Conservation (phyloP, 164 flowering plant genomes). For the Magnolia officinalis region DNA sequence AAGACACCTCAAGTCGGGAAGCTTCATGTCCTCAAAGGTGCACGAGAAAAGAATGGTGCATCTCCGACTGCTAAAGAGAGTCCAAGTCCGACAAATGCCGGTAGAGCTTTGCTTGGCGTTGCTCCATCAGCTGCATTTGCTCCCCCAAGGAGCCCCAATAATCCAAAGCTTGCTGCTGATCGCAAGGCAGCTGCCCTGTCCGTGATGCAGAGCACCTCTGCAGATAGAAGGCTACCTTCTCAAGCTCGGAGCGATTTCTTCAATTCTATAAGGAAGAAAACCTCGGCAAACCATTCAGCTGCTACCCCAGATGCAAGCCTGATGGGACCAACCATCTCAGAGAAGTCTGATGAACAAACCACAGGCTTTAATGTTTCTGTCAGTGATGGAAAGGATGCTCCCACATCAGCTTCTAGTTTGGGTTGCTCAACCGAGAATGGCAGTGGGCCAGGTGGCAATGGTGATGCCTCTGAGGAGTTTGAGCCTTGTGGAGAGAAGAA, state of each 20-base stretch:
- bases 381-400: constrained; percentile 23
- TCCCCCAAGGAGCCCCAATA: constrained; percentile 33
- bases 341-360: constrained; percentile 33
- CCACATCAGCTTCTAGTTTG: constrained; percentile 14
- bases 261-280: constrained; percentile 71
- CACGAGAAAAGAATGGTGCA: constrained; percentile 58
- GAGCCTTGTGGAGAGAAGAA: constrained; percentile 28
- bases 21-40: constrained; percentile 67
- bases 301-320: constrained; percentile 29
- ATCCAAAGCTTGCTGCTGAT: constrained; percentile 39
- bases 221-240: constrained; percentile 59
- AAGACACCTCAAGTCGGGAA: constrained; percentile 61
- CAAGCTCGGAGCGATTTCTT: constrained; percentile 82
- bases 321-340: constrained; percentile 22
- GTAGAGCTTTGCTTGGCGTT: constrained; percentile 28
- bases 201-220: constrained; percentile 24
- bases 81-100: constrained; percentile 38
- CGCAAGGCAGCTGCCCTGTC: constrained; percentile 41
- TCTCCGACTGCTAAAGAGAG: constrained; percentile 46
- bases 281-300: constrained; percentile 28
- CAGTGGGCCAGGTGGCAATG: constrained; percentile 24
- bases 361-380: constrained; percentile 26
- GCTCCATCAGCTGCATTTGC: constrained; percentile 37
- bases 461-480: constrained; percentile 26
- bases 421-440: constrained; percentile 32